phyloP scores from a whole-genome alignment of 1,284 basidiomycete species.

The Moniliella sp. region DNA sequence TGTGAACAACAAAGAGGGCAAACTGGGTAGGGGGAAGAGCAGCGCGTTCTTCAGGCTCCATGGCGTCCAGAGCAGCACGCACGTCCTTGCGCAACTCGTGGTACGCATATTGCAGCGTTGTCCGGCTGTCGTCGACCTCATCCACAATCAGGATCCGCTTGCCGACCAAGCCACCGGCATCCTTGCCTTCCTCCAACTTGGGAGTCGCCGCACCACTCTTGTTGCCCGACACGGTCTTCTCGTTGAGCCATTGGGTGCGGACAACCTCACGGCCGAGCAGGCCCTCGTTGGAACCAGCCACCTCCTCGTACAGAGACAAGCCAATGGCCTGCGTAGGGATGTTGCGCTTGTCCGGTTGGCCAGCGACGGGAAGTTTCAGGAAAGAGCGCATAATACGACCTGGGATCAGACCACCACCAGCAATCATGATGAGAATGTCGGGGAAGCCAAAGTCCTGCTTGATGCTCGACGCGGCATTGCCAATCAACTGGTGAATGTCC shows the following conservation, averaged over 20 bases:
- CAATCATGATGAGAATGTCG: conserved; percentile 17
- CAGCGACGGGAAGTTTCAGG: conserved; percentile 19
- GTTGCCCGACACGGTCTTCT: conserved; percentile 4
- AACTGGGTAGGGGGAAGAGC: conserved; percentile 23
- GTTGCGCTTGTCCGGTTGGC: conserved; percentile 19
- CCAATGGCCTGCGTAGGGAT: conserved; percentile 33
- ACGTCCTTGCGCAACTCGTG: conserved; percentile 30
- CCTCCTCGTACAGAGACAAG: conserved; percentile 30
- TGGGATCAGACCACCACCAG: conserved; percentile 30
- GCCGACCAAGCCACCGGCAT: conserved; percentile 27
- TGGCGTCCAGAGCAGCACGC: conserved; percentile 12
- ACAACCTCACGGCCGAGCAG: conserved; percentile 28
- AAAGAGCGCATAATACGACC: conserved; percentile 31
- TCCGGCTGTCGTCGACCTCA: conserved; percentile 31
- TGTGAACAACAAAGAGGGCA: conserved; percentile 32
- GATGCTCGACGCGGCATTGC: conserved; percentile 16
- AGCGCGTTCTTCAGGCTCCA: conserved; percentile 14
- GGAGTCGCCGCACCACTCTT: conserved; percentile 5
- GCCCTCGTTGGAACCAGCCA: conserved; percentile 17
- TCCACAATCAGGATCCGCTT: conserved; percentile 32
- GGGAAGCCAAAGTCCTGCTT: conserved; percentile 18
- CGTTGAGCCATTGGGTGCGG: conserved; percentile 32
- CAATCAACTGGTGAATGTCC: conserved; percentile 29
- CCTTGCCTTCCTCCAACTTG: conserved; percentile 16
- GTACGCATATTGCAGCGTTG: conserved; percentile 32